Evolutionary conservation across 495 filamentous ascomycete genomes (phyloP), one percentile per base, ranked within the genome.

Genomic region (Penicillium lividum): DNA sequence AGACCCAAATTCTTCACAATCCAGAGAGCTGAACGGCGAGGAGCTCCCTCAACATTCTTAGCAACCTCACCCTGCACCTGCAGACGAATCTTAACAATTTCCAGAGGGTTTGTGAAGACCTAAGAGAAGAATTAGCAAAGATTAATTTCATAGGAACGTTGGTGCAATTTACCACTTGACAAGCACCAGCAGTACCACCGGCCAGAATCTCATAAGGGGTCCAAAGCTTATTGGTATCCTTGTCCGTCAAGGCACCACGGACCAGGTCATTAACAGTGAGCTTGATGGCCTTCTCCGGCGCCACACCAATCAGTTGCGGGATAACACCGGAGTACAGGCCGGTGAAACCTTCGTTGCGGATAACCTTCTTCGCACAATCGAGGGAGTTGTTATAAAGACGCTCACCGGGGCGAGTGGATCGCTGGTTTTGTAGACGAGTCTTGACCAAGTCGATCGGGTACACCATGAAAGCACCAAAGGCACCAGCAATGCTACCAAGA

Each of bases 381-480:
- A 96, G 65, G 25, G 92, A 97, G 78, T 98, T 98, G 71, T 93
- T 96, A 74, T 98, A 98, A 60, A 98, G 77, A 57, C 89, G 74
- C 72, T 97, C 86, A 59, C 94, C 94, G 4, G 92, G 90, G 27
- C 88, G 82, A 16, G 80, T 82, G 33, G 83, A 85, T 52, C 94
- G 84, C 76, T 98, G 94, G 76, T 98, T 98, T 72, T 98, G 94
- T 92, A 98, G 92, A 34, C 94, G 86, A 8, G 94, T 98, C 84
- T 98, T 98, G 60, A 98, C 94, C 46, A 98, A 78, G 75, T 98
- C 94, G 71, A 98, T 98, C 28, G 94, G 94, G 72, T 98, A 98
- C 42, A 98, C 94, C 87, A 98, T 95, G 72, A 98, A 97, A 13
- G 94, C 94, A 66, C 94, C 94, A 65, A 98, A 98, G 22, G 94